Percentiles rank a stretch among this genome's conserved stretches.
Evolutionary conservation across 257 asterid genomes (phyloP).

Genomic region (Solanum etuberosum): DNA sequence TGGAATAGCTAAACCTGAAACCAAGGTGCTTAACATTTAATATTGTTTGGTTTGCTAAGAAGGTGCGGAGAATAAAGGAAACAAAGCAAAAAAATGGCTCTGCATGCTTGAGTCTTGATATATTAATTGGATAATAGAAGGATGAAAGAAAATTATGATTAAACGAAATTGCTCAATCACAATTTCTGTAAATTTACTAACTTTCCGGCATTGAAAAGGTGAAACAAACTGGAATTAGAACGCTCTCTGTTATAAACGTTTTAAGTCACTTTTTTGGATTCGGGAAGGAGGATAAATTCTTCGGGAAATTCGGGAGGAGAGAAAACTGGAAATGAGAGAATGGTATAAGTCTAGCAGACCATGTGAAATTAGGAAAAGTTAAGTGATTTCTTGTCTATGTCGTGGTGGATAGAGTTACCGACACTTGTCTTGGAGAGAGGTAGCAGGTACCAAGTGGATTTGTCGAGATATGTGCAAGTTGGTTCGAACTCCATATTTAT

Average conservation of each 20-base stretch:
- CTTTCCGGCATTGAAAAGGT: neutral
- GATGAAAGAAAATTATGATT: neutral
- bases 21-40: conserved; percentile 45
- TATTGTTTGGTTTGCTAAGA: neutral
- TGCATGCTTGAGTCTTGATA: neutral
- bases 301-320: neutral
- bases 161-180: neutral
- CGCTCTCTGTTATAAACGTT: neutral
- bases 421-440: neutral
- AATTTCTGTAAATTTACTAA: neutral
- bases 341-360: neutral
- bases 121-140: neutral
- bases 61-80: neutral
- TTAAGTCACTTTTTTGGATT: neutral
- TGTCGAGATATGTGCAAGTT: neutral
- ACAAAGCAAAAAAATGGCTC: neutral
- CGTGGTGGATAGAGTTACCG: neutral
- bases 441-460: neutral
- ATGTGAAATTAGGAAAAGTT: neutral
- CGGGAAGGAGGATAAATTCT: neutral
- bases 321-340: neutral
- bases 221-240: neutral
- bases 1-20: conserved; percentile 77
- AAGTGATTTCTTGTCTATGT: neutral
- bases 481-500: neutral